Percentiles rank a stretch among this genome's conserved stretches.
Conservation (phyloP, 208 protist species). For the Acanthamoeba lenticulata region DNA sequence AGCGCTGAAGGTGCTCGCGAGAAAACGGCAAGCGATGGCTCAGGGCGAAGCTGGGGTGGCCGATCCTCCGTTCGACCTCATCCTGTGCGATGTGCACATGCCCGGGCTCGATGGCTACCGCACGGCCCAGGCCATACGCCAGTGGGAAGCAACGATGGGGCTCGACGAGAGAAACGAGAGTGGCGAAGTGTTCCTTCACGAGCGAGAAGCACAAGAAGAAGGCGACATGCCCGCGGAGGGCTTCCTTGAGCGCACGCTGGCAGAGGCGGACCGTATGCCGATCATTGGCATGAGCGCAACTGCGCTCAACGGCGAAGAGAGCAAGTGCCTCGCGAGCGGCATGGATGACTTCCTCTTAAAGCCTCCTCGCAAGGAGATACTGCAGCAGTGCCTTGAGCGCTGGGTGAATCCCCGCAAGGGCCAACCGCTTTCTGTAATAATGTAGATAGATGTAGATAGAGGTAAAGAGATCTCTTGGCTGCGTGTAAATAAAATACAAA, state of each 20-base stretch:
- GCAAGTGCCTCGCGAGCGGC: background rate
- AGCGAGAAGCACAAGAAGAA: background rate
- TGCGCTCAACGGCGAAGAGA: background rate
- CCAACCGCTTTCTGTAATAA: background rate
- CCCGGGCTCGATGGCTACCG: background rate
- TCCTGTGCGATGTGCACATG: background rate
- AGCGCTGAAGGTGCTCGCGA: background rate
- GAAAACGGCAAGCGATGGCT: background rate
- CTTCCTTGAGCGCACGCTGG: too few relatives aligned
- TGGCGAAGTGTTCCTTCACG: background rate
- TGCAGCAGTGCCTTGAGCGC: background rate
- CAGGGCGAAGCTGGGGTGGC: background rate
- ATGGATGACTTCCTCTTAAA: background rate
- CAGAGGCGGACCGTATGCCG: background rate
- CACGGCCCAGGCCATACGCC: background rate
- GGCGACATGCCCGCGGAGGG: too few relatives aligned
- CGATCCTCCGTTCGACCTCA: background rate
- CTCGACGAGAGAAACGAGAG: background rate
- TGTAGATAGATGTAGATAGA: too few relatives aligned
- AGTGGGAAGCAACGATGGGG: background rate
- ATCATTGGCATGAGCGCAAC: background rate
- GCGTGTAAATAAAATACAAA: too few relatives aligned
- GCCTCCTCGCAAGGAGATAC: background rate
- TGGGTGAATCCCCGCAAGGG: background rate
- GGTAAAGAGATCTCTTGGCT: too few relatives aligned